These are phyloP conservation scores for Aphanoascus verrucosus DNA, from an alignment of 2,329 filamentous ascomycete species.

Conservation along the genomic window DNA sequence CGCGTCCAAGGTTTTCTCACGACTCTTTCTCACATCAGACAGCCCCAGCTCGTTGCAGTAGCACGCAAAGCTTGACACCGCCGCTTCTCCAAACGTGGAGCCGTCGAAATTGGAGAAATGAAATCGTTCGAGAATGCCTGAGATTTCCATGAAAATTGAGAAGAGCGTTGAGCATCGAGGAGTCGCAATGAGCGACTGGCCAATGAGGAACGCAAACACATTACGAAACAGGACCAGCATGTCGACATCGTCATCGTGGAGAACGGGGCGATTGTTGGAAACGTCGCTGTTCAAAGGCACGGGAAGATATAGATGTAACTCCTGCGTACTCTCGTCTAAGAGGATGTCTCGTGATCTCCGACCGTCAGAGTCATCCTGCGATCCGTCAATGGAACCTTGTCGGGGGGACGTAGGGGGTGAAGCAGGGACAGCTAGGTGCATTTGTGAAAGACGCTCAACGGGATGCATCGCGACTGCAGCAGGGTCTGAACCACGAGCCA, in stretches of 20 bases:
- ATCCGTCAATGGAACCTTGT: constrained; percentile 22
- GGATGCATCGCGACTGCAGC: constrained; percentile 26
- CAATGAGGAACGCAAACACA: constrained; percentile 53
- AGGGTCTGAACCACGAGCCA: constrained; percentile 43
- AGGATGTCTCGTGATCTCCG: constrained; percentile 40
- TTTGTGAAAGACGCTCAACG: constrained; percentile 23
- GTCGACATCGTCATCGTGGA: constrained; percentile 43
- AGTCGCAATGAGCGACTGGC: constrained; percentile 51
- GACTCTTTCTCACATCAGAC: constrained; percentile 67
- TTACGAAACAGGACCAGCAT: constrained; percentile 51
- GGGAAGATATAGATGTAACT: constrained; percentile 49
- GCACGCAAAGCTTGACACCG: constrained; percentile 39
- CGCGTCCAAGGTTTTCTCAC: constrained; percentile 80
- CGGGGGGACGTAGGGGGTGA: constrained; percentile 24
- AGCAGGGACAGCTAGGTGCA: constrained; percentile 24
- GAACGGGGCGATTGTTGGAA: constrained; percentile 25
- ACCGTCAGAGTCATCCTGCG: constrained; percentile 37
- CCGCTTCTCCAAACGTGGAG: constrained; percentile 53
- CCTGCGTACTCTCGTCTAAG: constrained; percentile 37
- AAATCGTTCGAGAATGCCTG: constrained; percentile 46
- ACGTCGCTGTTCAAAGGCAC: constrained; percentile 46
- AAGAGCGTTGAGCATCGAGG: constrained; percentile 46
- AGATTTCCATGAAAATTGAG: constrained; percentile 51
- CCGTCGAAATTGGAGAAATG: constrained; percentile 53
- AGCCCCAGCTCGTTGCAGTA: constrained; percentile 69